Evolutionary conservation across 768 basidiomycete genomes (phyloP), one percentile per base, ranked within the genome.

Genomic region (Tricholoma saponaceum): DNA sequence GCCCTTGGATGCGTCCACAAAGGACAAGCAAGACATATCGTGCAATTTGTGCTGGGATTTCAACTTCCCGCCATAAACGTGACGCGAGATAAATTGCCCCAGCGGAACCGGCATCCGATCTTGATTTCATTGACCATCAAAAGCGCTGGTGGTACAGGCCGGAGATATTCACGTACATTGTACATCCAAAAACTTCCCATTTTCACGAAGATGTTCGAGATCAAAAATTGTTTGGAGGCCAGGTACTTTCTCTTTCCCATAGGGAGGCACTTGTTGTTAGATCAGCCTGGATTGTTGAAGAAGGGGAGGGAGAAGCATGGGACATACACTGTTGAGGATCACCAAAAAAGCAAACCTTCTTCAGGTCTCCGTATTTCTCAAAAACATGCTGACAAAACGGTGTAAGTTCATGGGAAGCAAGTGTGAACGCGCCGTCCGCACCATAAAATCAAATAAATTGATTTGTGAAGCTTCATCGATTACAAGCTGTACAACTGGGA

Each of bases 391-490:
- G 56, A 46, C 4, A 25, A 5, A 51, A 52, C 4, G n/a, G 7
- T 12, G 32, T 41, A 10, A 16, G 12, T 9, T 16, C 30, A 41
- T 5, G 4, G 52, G 35, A 25, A 8, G 43, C 2, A 32, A 46
- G 9, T 14, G 33, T 23, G 23, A 4, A 35, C 20, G 37, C 8
- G 2, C 20, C 9, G 32, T 22, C 53, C 69, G 39, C 16, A 81
- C 81, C 72, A 83, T 62, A 57, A 78, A 82, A 25, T 80, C 79
- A 26, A 75, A 76, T 4, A 74, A 64, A 23, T 77, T 75, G 20
- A 83, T 80, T 53, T 81, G 80, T 6, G 79, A 81, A 2, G 80
- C 82, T 65, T 84, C 81, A 55, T 84, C 82, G n/a, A 83, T 69
- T n/a, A 84, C 72, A 1, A 83, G 71, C n/a, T 72, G 67, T 23